Evolutionary conservation across 441 rosid genomes (phyloP).

Genomic region (Pelargonium cotyledonis): DNA sequence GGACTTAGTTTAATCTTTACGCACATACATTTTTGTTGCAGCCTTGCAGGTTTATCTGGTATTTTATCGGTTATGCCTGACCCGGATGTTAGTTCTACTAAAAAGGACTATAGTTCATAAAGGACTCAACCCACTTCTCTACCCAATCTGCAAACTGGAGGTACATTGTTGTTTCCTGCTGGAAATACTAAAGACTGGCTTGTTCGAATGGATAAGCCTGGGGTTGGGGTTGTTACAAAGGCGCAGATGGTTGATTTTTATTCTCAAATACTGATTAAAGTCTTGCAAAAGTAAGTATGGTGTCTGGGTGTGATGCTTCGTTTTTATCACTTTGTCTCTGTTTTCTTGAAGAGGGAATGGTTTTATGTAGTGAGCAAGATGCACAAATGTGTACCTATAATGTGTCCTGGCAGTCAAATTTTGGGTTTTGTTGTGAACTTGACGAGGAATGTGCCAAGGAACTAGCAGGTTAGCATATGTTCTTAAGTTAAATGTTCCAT

Average conservation of each 20-base stretch:
- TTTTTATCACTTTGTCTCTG: background rate
- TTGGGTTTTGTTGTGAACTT: constrained; percentile 77
- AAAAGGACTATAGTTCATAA: constrained; percentile 35
- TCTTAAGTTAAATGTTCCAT: constrained; percentile 1
- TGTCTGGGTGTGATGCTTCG: background rate
- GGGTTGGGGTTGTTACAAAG: constrained; percentile 69
- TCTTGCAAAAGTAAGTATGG: constrained; percentile 58
- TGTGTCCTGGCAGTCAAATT: constrained; percentile 66
- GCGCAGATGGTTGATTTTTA: constrained; percentile 92
- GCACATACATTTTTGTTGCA: background rate
- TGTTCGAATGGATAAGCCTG: constrained; percentile 63
- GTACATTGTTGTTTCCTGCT: constrained; percentile 46
- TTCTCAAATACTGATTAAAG: constrained; percentile 59
- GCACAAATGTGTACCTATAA: constrained; percentile 90
- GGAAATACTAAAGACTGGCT: constrained; percentile 60
- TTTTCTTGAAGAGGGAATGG: background rate
- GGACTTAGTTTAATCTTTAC: constrained; percentile 3
- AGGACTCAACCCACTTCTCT: constrained; percentile 8
- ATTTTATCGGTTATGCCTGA: constrained; percentile 64
- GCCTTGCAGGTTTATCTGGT: constrained; percentile 72
- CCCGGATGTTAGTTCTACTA: constrained; percentile 35
- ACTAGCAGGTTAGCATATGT: constrained; percentile 50
- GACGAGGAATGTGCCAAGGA: constrained; percentile 67
- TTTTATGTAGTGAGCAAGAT: constrained; percentile 58
- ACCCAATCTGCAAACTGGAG: constrained; percentile 26